Evolutionary conservation across 2,329 filamentous ascomycete genomes (phyloP).

Genomic region (Aspergillus thermomutatus): DNA sequence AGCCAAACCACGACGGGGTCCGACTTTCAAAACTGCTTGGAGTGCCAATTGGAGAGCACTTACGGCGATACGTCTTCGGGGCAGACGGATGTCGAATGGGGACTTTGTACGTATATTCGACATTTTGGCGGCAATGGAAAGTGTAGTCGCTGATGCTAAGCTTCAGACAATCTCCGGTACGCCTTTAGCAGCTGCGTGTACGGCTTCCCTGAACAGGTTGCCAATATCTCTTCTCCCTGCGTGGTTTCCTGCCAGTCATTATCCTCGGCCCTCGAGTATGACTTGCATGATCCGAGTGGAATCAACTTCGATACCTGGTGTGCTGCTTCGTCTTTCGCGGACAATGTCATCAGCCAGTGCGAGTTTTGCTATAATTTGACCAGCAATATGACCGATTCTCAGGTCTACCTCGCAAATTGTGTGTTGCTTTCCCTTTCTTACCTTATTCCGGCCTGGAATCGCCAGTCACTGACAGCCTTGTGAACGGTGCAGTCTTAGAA

Average conservation of each 20-base stretch:
- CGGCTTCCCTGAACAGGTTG: slow-evolving; percentile 34
- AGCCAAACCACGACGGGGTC: slow-evolving; percentile 30
- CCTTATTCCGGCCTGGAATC: neutral
- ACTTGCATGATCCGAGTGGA: slow-evolving; percentile 26
- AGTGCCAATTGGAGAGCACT: slow-evolving; percentile 40
- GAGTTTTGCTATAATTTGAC: slow-evolving; percentile 44
- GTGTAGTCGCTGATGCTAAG: neutral
- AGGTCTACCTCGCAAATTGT: slow-evolving; percentile 45
- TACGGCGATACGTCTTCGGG: slow-evolving; percentile 31
- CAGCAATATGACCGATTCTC: slow-evolving; percentile 35
- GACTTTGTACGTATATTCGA: slow-evolving; percentile 39
- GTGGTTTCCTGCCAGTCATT: slow-evolving; percentile 41
- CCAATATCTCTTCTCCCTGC: slow-evolving; percentile 43
- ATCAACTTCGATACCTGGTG: slow-evolving; percentile 38
- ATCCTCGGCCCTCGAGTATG: slow-evolving; percentile 27
- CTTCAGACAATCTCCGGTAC: slow-evolving; percentile 45
- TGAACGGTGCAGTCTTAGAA: slow-evolving; percentile 38
- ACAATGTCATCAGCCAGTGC: slow-evolving; percentile 41
- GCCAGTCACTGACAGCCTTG: neutral
- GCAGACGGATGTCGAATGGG: slow-evolving; percentile 45
- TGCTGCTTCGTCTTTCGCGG: slow-evolving; percentile 34
- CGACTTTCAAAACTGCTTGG: slow-evolving; percentile 40
- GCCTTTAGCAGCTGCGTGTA: slow-evolving; percentile 44
- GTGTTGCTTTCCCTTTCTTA: slow-evolving; percentile 15
- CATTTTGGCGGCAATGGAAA: neutral